Conservation (phyloP, 2,329 filamentous ascomycete genomes). For the Corinectria fuckeliana region DNA sequence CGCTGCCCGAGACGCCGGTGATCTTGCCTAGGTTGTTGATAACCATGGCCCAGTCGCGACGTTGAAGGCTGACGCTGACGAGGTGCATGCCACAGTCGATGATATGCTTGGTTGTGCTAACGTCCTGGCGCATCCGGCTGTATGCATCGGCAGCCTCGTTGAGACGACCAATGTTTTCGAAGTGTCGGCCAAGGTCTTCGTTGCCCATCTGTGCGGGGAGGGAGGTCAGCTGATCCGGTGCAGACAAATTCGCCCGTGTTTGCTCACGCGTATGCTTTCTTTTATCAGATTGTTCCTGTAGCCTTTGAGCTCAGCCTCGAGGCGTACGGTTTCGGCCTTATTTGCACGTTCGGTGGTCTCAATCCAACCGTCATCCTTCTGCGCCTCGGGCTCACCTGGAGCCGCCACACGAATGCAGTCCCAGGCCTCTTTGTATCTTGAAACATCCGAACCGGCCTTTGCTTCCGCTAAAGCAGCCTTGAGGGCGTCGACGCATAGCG, state of each 20-base stretch:
- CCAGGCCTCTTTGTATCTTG: constrained; percentile 72
- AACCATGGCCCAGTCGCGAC: constrained; percentile 77
- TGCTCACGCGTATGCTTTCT: constrained; percentile 84
- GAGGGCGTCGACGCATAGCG: constrained; percentile 80
- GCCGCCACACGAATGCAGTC: constrained; percentile 67
- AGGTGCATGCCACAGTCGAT: constrained; percentile 82
- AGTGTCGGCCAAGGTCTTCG: constrained; percentile 87
- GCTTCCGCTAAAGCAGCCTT: constrained; percentile 78
- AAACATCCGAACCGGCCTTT: constrained; percentile 76
- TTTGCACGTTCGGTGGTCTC: constrained; percentile 70
- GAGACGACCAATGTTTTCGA: constrained; percentile 79
- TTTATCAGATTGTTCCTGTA: constrained; percentile 98
- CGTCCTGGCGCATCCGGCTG: constrained; percentile 87
- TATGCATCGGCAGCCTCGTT: constrained; percentile 77
- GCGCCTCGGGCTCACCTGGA: constrained; percentile 72
- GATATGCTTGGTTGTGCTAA: constrained; percentile 82
- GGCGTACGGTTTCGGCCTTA: constrained; percentile 71
- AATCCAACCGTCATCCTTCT: constrained; percentile 77
- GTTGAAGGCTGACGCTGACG: constrained; percentile 76
- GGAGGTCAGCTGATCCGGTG: constrained; percentile 16
- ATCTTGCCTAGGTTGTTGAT: constrained; percentile 69
- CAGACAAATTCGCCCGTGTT: neutral
- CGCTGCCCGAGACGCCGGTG: constrained; percentile 51
- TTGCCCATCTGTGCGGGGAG: constrained; percentile 77
- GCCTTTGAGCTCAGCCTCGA: constrained; percentile 84